Conservation (phyloP, 108 stramenopile species). For the Cyclotella distinguenda region DNA sequence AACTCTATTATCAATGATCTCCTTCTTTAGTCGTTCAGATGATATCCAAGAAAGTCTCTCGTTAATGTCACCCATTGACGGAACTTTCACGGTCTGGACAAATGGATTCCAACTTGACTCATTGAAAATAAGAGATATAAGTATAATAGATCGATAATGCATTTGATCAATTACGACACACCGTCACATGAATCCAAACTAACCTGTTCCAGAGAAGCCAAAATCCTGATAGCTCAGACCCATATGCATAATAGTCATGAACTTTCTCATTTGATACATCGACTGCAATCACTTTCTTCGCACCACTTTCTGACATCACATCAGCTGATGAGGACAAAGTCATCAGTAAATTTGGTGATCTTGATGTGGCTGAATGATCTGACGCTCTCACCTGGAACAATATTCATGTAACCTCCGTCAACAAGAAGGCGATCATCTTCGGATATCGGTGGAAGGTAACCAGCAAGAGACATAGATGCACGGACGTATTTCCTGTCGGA, state of each 20-base stretch:
- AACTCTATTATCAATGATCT: constrained; percentile 19
- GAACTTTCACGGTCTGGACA: constrained; percentile 52
- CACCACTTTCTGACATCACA: constrained; percentile 53
- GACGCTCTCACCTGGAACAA: constrained; percentile 29
- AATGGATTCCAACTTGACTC: constrained; percentile 50
- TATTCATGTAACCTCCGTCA: constrained; percentile 70
- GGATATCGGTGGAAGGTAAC: constrained; percentile 63
- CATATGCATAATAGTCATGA: constrained; percentile 56
- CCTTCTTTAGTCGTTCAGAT: constrained; percentile 38
- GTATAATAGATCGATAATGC: not conserved
- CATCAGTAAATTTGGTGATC: too few species aligned
- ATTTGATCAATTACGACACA: too few species aligned
- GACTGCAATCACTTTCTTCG: constrained; percentile 55
- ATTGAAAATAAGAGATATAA: constrained; percentile 11
- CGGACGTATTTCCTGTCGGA: constrained; percentile 68
- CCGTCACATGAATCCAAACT: too few species aligned
- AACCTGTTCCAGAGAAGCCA: constrained; percentile 49
- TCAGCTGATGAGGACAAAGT: too few species aligned
- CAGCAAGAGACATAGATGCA: constrained; percentile 59
- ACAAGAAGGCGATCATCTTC: constrained; percentile 51
- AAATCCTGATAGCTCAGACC: constrained; percentile 48
- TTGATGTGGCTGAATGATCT: not conserved
- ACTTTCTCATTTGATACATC: constrained; percentile 43
- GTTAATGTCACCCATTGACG: constrained; percentile 54
- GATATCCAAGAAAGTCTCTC: constrained; percentile 54